Percentiles rank a stretch among this genome's conserved stretches.
These are phyloP conservation scores for Ceratocystis variospora DNA, from an alignment of 2,329 filamentous ascomycete genomes.

Conservation along the genomic window DNA sequence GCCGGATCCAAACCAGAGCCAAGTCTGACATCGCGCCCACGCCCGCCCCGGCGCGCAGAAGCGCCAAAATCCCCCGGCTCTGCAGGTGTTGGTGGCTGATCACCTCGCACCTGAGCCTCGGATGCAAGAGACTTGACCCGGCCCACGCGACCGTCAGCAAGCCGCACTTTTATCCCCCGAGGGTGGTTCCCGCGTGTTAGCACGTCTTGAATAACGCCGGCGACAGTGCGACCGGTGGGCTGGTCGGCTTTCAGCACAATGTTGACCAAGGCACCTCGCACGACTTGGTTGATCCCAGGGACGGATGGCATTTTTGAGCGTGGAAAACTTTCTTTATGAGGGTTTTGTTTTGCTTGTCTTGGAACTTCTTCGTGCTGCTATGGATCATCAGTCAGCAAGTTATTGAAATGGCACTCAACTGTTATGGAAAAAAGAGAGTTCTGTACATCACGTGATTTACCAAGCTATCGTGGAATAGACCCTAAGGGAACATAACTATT, in stretches of 20 bases:
- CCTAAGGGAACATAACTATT: too few species aligned
- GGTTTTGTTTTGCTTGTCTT: not conserved
- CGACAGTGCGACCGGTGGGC: constrained; percentile 55
- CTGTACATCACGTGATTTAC: too few species aligned
- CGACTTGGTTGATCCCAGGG: constrained; percentile 38
- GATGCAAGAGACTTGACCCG: constrained; percentile 51
- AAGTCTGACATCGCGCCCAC: constrained; percentile 26
- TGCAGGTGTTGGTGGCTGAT: constrained; percentile 18
- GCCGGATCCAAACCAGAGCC: constrained; percentile 26
- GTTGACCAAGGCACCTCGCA: constrained; percentile 50
- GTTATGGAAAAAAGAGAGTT: too few species aligned
- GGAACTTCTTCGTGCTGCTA: not conserved
- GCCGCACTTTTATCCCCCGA: constrained; percentile 63
- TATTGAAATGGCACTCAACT: too few species aligned
- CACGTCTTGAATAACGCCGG: constrained; percentile 51
- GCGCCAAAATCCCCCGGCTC: constrained; percentile 15
- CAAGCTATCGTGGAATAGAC: too few species aligned
- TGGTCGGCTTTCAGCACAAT: constrained; percentile 68
- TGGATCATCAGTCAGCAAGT: too few species aligned
- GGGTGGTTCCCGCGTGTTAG: constrained; percentile 63
- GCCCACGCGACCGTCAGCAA: constrained; percentile 57
- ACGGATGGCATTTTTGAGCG: constrained; percentile 25
- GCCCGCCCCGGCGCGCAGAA: constrained; percentile 24
- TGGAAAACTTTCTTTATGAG: not conserved
- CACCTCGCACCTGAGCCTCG: constrained; percentile 17